phyloP scores from a whole-genome alignment of 2,329 filamentous ascomycete species.

The Ceratocystis variospora region DNA sequence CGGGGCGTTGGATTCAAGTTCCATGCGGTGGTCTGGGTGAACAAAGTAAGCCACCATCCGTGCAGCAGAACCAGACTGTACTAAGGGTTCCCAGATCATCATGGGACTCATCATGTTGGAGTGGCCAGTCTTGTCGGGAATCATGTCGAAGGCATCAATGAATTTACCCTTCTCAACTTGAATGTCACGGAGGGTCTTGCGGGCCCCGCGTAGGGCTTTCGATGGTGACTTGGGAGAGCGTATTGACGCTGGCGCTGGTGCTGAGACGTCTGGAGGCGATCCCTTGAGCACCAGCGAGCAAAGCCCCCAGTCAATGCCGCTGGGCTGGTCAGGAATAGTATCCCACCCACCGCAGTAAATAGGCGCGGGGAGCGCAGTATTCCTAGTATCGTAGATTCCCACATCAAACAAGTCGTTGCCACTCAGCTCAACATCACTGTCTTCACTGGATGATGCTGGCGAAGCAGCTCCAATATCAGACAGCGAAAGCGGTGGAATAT shows the following conservation, averaged over 20 bases:
- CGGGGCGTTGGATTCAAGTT: not conserved
- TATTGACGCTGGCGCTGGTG: not conserved
- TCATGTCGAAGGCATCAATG: conserved; percentile 2
- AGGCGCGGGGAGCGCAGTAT: not conserved
- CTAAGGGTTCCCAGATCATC: conserved; percentile 11
- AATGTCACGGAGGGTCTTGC: conserved; percentile 3
- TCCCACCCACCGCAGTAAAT: conserved; percentile 8
- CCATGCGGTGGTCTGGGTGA: conserved; percentile 7
- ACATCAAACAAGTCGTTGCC: conserved; percentile 9
- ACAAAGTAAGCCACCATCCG: conserved; percentile 12
- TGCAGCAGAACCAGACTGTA: not conserved
- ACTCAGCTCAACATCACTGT: conserved; percentile 7
- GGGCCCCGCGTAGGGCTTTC: not conserved
- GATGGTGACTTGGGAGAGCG: not conserved
- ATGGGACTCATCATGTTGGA: conserved; percentile 7
- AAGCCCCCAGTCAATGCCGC: conserved; percentile 4
- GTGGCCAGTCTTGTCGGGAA: conserved; percentile 10
- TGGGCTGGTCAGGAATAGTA: not conserved
- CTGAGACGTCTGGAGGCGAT: not conserved
- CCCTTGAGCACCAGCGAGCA: not conserved
- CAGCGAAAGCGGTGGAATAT: not conserved
- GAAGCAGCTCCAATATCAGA: not conserved
- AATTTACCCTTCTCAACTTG: not conserved
- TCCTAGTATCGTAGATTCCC: not conserved
- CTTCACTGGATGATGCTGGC: not conserved